phyloP scores from a whole-genome alignment of 192 early-diverging fungal genomes.

The Gorgonomyces haynaldii region DNA sequence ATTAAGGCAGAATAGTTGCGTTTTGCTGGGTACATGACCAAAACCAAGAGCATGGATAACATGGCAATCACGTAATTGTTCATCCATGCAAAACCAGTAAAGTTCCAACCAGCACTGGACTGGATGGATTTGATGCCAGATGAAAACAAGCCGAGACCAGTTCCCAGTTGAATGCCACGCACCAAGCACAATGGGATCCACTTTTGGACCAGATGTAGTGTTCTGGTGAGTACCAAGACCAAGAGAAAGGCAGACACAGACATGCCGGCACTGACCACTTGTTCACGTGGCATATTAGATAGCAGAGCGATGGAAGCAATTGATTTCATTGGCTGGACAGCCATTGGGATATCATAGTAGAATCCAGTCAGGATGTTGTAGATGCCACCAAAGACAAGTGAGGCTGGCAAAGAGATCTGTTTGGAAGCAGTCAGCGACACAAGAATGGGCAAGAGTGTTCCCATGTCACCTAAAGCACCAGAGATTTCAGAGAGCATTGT shows the following conservation, averaged over 20 bases:
- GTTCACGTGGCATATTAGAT: conserved; percentile 51
- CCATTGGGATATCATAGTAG: conserved; percentile 70
- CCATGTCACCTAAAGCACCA: conserved; percentile 51
- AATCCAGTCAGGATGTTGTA: conserved; percentile 78
- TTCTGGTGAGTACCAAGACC: conserved; percentile 55
- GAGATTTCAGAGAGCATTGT: conserved; percentile 4
- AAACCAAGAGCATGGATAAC: conserved; percentile 54
- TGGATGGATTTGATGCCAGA: conserved; percentile 47
- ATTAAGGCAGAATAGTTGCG: conserved; percentile 58
- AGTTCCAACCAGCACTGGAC: conserved; percentile 36
- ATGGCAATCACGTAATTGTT: conserved; percentile 66
- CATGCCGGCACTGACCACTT: conserved; percentile 62
- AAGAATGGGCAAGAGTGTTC: conserved; percentile 78
- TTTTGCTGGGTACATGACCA: conserved; percentile 52
- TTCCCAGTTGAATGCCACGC: conserved; percentile 68
- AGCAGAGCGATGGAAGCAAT: conserved; percentile 72
- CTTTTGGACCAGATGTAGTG: conserved; percentile 53
- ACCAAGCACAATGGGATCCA: conserved; percentile 63
- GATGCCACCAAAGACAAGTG: conserved; percentile 75
- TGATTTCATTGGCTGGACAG: conserved; percentile 88
- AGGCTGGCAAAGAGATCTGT: conserved; percentile 63
- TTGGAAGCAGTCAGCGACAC: conserved; percentile 61
- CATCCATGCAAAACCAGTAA: conserved; percentile 47
- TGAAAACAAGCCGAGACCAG: conserved; percentile 55
- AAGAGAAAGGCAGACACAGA: conserved; percentile 53